Evolutionary conservation across 1,284 basidiomycete genomes (phyloP).

Genomic region (Naganishia cerealis): DNA sequence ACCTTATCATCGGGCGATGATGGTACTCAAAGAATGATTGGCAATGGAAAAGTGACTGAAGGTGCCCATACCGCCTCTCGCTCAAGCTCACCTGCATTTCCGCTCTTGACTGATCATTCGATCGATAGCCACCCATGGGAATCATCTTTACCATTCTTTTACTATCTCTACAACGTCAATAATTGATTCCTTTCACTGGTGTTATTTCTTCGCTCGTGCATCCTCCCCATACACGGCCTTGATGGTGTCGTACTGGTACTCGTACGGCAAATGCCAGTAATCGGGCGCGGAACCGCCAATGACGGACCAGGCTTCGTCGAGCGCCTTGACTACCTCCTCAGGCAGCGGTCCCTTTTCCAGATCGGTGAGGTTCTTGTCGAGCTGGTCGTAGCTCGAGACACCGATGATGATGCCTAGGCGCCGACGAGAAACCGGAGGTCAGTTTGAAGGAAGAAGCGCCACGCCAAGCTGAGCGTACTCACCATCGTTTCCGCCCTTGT

Average conservation of each 20-base stretch:
- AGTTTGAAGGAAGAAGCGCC: not conserved
- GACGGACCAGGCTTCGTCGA: constrained; percentile 60
- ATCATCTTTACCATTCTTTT: not conserved
- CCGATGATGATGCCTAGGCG: constrained; percentile 45
- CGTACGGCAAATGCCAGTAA: constrained; percentile 57
- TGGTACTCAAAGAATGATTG: no score
- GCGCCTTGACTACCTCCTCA: constrained; percentile 57
- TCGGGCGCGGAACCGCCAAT: constrained; percentile 57
- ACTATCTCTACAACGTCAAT: not conserved
- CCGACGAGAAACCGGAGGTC: not conserved
- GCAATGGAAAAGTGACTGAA: no score
- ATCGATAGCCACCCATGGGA: no score
- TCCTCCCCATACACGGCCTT: constrained; percentile 35
- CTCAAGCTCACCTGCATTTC: no score
- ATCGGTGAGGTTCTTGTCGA: constrained; percentile 49
- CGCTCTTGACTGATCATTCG: no score
- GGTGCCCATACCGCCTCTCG: no score
- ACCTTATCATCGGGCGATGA: no score
- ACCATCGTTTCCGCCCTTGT: constrained; percentile 41
- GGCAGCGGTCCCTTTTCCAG: constrained; percentile 60
- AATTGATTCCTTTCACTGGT: not conserved
- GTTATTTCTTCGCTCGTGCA: not conserved
- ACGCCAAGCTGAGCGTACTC: not conserved
- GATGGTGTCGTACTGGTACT: constrained; percentile 42
- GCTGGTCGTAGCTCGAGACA: constrained; percentile 44